Base-by-base conservation (phyloP, 2,329 filamentous ascomycete species). In the Apiospora rasikravindrae region DNA sequence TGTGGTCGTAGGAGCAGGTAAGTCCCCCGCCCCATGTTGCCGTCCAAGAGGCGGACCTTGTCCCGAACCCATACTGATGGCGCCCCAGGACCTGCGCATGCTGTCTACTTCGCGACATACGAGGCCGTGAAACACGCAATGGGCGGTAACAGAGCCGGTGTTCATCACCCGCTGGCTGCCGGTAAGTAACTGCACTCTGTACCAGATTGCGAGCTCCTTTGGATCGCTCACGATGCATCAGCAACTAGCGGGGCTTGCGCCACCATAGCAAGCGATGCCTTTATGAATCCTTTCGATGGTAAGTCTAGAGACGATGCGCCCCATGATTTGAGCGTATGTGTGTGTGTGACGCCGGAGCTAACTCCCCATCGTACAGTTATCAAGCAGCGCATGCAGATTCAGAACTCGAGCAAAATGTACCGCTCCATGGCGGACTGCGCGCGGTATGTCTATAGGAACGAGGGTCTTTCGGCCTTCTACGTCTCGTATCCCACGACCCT, bases 241-340 rank as follows among this genome's bases (percentile, higher is more conserved):
- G 96, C 94, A 74, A 92, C 94, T 74, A 98, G 95, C 81, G 96
- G 96, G 83, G 96, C 96, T 73, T 94, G 94, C 78, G 96, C 96
- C 75, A 98, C 96, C 10, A 98, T 98, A 81, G 94, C 96, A 47
- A 98, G 95, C 82, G 96, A 99, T 86, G 96, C 96, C 71, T 90
- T 99, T 76, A 99, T 99, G 96, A 99, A 98, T 81, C 96, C 96
- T 29, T 99, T 99, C 82, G 96, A 99, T 85, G 95, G 95, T 98
- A 88, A 79, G 90, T 81, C 72, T 40, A 1, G 29, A 24, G 40
- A 44, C 45, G 49, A 33, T 69, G 40, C 24, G 7, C 26, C 26
- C 72, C 67, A 11, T 6, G 33, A n/a, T n/a, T n/a, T 37, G 33
- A 3, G 33, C 4, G 33, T 37, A n/a, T n/a, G 33, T 37, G 33